Percentiles rank a stretch among this genome's conserved stretches.
Evolutionary conservation across 2,329 filamentous ascomycete genomes (phyloP).

Genomic region (Colletotrichum karsti): DNA sequence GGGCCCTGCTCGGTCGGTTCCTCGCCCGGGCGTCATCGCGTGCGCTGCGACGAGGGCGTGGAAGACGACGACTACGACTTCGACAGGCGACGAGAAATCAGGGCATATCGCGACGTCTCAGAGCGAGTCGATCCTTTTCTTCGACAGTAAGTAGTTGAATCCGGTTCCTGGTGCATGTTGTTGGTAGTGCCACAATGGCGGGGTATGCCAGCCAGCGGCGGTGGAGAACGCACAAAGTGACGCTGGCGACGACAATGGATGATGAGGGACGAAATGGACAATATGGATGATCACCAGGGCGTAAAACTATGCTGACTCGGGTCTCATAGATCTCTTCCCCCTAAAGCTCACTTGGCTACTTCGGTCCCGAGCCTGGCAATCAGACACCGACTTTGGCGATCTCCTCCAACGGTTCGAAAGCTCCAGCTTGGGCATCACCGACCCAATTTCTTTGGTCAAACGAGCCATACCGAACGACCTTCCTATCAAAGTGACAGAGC

Average conservation of each 20-base stretch:
- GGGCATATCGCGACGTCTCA: conserved; percentile 83
- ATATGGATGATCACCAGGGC: too few relatives aligned
- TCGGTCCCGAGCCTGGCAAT: conserved; percentile 52
- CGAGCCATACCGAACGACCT: conserved; percentile 70
- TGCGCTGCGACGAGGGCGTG: conserved; percentile 40
- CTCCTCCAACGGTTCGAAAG: conserved; percentile 62
- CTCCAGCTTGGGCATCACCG: conserved; percentile 56
- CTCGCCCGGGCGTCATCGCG: neutral
- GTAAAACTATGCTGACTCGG: neutral
- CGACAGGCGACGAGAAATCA: conserved; percentile 69
- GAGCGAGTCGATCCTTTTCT: conserved; percentile 87
- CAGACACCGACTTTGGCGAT: conserved; percentile 57
- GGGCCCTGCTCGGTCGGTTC: neutral
- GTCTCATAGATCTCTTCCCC: conserved; percentile 78
- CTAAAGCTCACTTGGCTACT: conserved; percentile 68
- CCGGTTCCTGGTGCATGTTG: too few relatives aligned
- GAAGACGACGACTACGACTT: conserved; percentile 48
- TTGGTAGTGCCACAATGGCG: too few relatives aligned
- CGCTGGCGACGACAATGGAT: neutral
- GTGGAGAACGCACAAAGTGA: too few relatives aligned
- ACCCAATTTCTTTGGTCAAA: conserved; percentile 63
- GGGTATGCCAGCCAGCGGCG: too few relatives aligned
- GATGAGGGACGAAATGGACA: too few relatives aligned
- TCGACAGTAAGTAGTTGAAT: conserved; percentile 73
- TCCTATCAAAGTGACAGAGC: conserved; percentile 78